Evolutionary conservation across 164 flowering plant genomes (phyloP).

Genomic region (Malania oleifera): DNA sequence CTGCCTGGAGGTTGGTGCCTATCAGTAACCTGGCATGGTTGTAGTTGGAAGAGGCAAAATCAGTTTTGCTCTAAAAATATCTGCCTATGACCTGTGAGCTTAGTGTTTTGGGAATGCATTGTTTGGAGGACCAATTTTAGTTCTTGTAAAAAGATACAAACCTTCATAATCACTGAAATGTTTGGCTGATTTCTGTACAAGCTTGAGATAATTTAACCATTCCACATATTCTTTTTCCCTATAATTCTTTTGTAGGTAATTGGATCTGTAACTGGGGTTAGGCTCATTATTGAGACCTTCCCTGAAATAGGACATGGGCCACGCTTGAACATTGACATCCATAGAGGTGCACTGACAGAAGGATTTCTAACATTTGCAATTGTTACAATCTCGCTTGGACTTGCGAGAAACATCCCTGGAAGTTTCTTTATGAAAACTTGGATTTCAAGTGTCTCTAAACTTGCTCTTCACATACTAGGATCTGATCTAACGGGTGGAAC

Average conservation of each 20-base stretch:
- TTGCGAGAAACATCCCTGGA: slow-evolving; percentile 47
- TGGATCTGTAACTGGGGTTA: slow-evolving; percentile 75
- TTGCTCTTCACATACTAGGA: slow-evolving; percentile 83
- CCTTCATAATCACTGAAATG: no score
- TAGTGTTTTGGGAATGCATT: no score
- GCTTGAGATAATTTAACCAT: no score
- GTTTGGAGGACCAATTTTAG: no score
- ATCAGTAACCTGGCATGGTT: no score
- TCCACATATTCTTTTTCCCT: no score
- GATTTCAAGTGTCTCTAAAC: slow-evolving; percentile 79
- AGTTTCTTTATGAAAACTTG: slow-evolving; percentile 82
- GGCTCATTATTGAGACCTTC: slow-evolving; percentile 42
- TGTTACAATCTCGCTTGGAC: slow-evolving; percentile 52
- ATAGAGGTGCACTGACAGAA: slow-evolving; percentile 84
- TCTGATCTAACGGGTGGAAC: slow-evolving; percentile 93
- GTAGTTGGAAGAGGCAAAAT: no score
- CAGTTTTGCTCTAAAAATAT: no score
- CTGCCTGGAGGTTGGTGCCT: no score
- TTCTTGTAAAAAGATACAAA: no score
- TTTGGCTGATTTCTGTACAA: no score
- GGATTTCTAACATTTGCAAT: slow-evolving; percentile 70
- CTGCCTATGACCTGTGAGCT: no score
- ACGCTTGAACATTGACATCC: slow-evolving; percentile 63
- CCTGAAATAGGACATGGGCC: slow-evolving; percentile 78
- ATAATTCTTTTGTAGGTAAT: slow-evolving; percentile 47